A percentile compares a stretch with the other conserved stretches of the same genome.
Evolutionary conservation across 2,329 filamentous ascomycete genomes (phyloP).

Genomic region (Cladosporium sp.): DNA sequence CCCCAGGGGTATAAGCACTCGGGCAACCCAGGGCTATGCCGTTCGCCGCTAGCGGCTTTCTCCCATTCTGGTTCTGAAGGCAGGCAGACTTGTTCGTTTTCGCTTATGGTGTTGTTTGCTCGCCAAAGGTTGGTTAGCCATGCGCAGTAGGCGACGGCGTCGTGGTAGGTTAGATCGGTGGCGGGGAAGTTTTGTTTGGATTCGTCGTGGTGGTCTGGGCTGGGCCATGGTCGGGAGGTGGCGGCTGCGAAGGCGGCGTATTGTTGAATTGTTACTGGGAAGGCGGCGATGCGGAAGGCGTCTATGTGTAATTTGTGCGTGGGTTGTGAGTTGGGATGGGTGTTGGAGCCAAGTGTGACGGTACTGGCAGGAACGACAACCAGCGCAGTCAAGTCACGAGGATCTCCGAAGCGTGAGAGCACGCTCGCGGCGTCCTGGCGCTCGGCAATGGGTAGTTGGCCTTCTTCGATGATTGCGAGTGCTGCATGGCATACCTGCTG

Average conservation of each 20-base stretch:
- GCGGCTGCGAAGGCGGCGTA: background rate
- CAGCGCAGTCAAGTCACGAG: constrained; percentile 14
- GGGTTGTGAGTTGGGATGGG: background rate
- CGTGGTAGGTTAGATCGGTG: background rate
- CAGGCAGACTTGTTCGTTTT: background rate
- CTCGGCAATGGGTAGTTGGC: background rate
- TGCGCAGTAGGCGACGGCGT: background rate
- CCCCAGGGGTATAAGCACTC: background rate
- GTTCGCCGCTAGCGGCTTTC: constrained; percentile 8
- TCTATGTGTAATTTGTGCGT: background rate
- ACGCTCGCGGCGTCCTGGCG: constrained; percentile 6
- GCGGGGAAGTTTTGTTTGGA: background rate
- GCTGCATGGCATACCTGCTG: background rate
- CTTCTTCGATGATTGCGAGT: constrained; percentile 1
- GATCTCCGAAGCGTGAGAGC: constrained; percentile 11
- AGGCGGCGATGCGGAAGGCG: background rate
- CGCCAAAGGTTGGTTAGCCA: background rate
- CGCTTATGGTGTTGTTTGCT: background rate
- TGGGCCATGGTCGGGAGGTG: background rate
- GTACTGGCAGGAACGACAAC: background rate
- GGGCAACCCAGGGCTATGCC: background rate
- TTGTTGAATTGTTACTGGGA: background rate
- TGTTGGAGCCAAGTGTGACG: background rate
- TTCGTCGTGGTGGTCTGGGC: background rate
- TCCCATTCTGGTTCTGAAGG: constrained; percentile 19